Conservation (phyloP, 1,284 basidiomycete genomes). For the Anthracocystis walkeri region DNA sequence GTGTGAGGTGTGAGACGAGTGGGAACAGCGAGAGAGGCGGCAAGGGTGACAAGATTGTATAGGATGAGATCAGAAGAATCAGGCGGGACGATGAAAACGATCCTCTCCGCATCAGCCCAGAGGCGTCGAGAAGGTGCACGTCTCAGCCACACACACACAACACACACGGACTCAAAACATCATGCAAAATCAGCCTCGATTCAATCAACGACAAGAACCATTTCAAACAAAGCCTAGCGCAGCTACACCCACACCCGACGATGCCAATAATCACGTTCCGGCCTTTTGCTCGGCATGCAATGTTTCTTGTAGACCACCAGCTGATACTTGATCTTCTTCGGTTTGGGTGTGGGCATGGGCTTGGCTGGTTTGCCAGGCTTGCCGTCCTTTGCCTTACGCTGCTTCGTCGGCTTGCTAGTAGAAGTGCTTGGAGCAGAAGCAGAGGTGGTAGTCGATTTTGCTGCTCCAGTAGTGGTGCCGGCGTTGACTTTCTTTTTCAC, state of each 20-base stretch:
- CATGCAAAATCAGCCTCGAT: too few relatives aligned
- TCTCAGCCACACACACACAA: too few relatives aligned
- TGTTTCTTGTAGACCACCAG: slow-evolving; percentile 31
- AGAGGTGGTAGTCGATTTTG: background rate
- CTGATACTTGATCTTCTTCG: slow-evolving; percentile 16
- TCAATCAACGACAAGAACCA: background rate
- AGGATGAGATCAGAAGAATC: too few relatives aligned
- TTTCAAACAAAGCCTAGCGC: background rate
- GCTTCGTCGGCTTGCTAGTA: background rate
- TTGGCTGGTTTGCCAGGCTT: background rate
- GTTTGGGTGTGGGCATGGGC: background rate
- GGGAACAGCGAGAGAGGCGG: too few relatives aligned
- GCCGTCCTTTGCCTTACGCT: background rate
- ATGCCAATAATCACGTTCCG: slow-evolving; percentile 33
- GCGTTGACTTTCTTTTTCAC: slow-evolving; percentile 5
- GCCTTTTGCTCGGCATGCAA: slow-evolving; percentile 21
- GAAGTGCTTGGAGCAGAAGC: background rate
- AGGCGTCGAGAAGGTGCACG: too few relatives aligned
- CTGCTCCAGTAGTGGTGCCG: background rate
- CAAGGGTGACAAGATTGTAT: too few relatives aligned
- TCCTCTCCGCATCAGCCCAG: too few relatives aligned
- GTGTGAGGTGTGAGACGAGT: too few relatives aligned
- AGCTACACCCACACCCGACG: slow-evolving; percentile 1
- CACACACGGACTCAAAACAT: too few relatives aligned
- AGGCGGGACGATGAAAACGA: too few relatives aligned